Conservation (phyloP, 371 early-diverging fungal genomes). For the Gilbertella persicaria region DNA sequence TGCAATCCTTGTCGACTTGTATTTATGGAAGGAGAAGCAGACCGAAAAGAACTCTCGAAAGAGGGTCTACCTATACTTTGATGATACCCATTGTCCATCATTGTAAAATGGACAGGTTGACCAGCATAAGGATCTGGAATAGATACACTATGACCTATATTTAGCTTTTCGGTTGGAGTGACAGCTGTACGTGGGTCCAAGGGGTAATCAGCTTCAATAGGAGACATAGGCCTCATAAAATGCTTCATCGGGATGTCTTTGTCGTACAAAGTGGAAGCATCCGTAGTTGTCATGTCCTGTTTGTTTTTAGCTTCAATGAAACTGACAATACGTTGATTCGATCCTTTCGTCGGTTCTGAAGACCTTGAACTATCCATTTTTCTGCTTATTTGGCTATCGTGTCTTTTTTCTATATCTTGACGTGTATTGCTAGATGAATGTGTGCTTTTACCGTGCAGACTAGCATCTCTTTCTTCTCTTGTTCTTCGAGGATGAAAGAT, state of each 20-base stretch:
- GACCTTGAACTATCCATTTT: conserved; percentile 12
- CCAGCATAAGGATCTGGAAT: conserved; percentile 37
- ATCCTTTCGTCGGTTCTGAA: conserved; percentile 14
- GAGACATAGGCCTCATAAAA: conserved; percentile 40
- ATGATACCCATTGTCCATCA: conserved; percentile 18
- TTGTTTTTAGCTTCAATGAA: conserved; percentile 20
- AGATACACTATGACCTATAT: conserved; percentile 17
- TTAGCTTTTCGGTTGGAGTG: background rate
- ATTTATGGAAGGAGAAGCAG: no score
- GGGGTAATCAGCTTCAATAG: conserved; percentile 35
- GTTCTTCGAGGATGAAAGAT: conserved; percentile 47
- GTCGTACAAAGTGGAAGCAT: conserved; percentile 8
- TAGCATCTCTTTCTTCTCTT: background rate
- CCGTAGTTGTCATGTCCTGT: conserved; percentile 7
- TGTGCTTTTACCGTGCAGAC: conserved; percentile 1
- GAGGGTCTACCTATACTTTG: background rate
- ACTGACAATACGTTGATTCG: conserved; percentile 28
- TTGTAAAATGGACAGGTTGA: conserved; percentile 34
- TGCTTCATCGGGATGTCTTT: no score
- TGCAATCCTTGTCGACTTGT: background rate
- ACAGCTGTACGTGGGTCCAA: background rate
- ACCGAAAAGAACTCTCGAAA: conserved; percentile 10
- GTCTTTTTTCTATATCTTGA: conserved; percentile 8
- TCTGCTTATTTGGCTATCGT: conserved; percentile 5
- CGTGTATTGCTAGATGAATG: background rate